Percentiles rank a stretch among this genome's conserved stretches.
These are phyloP conservation scores for Gyrodon lividus DNA, from an alignment of 768 basidiomycete species.

Conservation along the genomic window DNA sequence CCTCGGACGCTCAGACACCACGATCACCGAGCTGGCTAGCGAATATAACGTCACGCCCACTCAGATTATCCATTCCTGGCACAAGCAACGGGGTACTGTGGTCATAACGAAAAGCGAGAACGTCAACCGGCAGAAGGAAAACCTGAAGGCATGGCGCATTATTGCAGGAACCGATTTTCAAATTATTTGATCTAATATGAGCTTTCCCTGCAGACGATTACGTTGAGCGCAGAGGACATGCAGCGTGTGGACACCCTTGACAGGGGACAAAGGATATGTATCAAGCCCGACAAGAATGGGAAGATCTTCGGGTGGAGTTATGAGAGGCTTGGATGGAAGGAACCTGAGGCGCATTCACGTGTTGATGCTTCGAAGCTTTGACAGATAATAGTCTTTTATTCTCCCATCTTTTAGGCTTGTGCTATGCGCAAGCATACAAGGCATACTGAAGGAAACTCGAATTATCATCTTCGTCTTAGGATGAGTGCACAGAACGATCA, in stretches of 20 bases:
- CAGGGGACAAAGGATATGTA: slow-evolving; percentile 34
- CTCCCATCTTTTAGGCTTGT: not conserved
- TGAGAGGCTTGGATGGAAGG: slow-evolving; percentile 44
- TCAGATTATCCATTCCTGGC: slow-evolving; percentile 59
- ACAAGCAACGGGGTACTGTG: slow-evolving; percentile 48
- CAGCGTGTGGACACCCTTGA: slow-evolving; percentile 32
- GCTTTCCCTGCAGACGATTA: slow-evolving; percentile 28
- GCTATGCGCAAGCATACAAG: not conserved
- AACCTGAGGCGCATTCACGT: slow-evolving; percentile 7
- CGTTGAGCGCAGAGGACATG: slow-evolving; percentile 31
- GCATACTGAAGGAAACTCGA: not conserved
- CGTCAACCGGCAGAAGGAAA: slow-evolving; percentile 46
- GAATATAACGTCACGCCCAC: slow-evolving; percentile 46
- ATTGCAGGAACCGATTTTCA: not conserved
- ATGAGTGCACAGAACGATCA: not conserved
- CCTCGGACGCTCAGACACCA: slow-evolving; percentile 35
- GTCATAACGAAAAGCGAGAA: slow-evolving; percentile 61
- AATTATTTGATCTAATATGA: not conserved
- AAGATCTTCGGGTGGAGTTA: slow-evolving; percentile 47
- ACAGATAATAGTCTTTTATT: not conserved
- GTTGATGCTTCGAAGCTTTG: not conserved
- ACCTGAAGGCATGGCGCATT: slow-evolving; percentile 41
- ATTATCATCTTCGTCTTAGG: not conserved
- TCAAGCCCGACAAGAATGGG: slow-evolving; percentile 22
- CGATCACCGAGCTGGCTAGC: slow-evolving; percentile 33